phyloP scores from a whole-genome alignment of 805 yeast genomes.

The Candida suzukii region DNA sequence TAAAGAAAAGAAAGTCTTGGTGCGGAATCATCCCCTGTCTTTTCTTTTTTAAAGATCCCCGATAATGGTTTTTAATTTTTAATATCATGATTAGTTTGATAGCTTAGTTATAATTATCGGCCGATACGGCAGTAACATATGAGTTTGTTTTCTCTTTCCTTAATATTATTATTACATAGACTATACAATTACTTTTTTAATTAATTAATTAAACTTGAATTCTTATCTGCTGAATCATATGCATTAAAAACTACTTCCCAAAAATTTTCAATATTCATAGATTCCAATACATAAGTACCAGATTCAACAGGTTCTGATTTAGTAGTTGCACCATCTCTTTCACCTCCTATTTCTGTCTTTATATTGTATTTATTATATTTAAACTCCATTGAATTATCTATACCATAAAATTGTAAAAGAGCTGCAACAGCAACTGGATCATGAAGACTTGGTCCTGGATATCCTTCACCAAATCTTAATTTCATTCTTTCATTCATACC shows the following conservation, averaged over 20 bases:
- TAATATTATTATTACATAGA: neutral
- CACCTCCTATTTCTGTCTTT: conserved; percentile 16
- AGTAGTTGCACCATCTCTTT: conserved; percentile 21
- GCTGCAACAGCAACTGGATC: conserved; percentile 71
- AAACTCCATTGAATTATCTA: conserved; percentile 12
- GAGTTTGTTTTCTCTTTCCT: no score
- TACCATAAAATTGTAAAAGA: conserved; percentile 37
- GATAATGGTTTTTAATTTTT: no score
- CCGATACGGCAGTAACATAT: no score
- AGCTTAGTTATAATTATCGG: no score
- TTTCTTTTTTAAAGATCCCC: no score
- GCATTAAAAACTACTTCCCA: conserved; percentile 38
- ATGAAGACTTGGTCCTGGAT: conserved; percentile 68
- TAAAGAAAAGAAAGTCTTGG: no score
- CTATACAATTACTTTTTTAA: neutral
- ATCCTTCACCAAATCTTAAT: conserved; percentile 32
- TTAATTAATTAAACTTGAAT: conserved; percentile 3
- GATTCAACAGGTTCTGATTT: conserved; percentile 8
- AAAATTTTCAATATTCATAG: conserved; percentile 32
- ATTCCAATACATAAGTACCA: conserved; percentile 34
- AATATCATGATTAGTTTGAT: no score
- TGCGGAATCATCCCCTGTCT: no score
- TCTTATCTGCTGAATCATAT: conserved; percentile 29
- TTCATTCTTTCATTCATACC: conserved; percentile 42
- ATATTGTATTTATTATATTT: conserved; percentile 12